phyloP scores from a whole-genome alignment of 495 filamentous ascomycete species.

The Aspergillus baeticus region DNA sequence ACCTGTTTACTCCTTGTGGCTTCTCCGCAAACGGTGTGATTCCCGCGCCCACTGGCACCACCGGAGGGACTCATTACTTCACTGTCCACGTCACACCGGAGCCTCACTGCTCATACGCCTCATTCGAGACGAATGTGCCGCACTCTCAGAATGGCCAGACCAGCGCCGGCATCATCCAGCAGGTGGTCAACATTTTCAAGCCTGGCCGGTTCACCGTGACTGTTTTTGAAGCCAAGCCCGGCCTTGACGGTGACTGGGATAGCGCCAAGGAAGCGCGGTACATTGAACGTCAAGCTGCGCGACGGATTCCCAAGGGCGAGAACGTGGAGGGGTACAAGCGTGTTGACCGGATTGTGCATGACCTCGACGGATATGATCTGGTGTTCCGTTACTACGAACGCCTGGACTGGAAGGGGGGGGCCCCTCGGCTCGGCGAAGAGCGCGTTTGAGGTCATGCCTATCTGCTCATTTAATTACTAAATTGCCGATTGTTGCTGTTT shows the following conservation, averaged over 20 bases:
- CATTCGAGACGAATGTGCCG: constrained; percentile 99
- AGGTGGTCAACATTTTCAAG: constrained; percentile 93
- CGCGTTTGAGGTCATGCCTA: constrained; percentile 27
- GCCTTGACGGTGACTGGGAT: constrained; percentile 36
- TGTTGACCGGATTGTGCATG: constrained; percentile 93
- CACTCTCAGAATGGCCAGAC: constrained; percentile 81
- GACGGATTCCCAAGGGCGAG: constrained; percentile 71
- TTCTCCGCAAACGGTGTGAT: constrained; percentile 98
- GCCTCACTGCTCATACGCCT: constrained; percentile 96
- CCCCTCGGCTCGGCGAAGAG: constrained; percentile 69
- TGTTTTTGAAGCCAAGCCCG: constrained; percentile 85
- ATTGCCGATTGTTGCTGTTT: not conserved
- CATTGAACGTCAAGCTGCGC: constrained; percentile 42
- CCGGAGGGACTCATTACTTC: constrained; percentile 83
- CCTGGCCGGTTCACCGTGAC: constrained; percentile 97
- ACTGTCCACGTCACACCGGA: constrained; percentile 99
- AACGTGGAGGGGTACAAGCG: constrained; percentile 82
- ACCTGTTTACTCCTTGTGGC: constrained; percentile 95
- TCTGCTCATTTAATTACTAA: not conserved
- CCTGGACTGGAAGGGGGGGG: constrained; percentile 82
- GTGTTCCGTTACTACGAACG: constrained; percentile 97
- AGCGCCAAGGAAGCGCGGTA: constrained; percentile 41
- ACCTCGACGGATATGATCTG: constrained; percentile 95
- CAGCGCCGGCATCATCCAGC: constrained; percentile 86
- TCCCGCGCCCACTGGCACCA: constrained; percentile 66